Evolutionary conservation across 2,329 filamentous ascomycete genomes (phyloP).

Genomic region (Diaporthe sp.): DNA sequence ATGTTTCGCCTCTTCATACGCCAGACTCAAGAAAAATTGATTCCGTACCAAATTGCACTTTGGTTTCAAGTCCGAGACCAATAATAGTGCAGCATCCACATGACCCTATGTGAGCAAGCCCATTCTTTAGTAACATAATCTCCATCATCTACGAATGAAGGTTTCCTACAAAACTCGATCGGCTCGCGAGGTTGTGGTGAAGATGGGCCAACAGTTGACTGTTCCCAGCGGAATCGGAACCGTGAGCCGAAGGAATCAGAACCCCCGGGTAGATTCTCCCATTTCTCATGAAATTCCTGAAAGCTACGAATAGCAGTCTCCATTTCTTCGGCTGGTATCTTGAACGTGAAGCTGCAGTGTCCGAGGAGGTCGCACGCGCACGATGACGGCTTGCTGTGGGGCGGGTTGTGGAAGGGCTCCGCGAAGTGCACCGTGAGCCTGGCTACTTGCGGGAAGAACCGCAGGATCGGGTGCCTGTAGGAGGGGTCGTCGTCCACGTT

Average conservation of each 20-base stretch:
- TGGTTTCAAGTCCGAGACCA: neutral
- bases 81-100: neutral
- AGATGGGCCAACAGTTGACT: neutral
- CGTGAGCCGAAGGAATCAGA: too few relatives aligned
- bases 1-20: too few relatives aligned
- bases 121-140: neutral
- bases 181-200: neutral
- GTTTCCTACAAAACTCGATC: neutral
- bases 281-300: neutral
- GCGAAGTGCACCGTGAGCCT: constrained; percentile 4
- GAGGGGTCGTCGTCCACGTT: neutral
- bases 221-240: neutral
- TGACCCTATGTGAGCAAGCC: neutral
- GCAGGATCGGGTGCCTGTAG: neutral
- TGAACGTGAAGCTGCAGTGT: neutral
- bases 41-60: too few relatives aligned
- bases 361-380: neutral
- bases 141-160: neutral
- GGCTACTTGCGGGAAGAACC: neutral
- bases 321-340: neutral
- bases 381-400: neutral
- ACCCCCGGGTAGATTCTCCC: neutral
- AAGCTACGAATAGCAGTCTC: neutral
- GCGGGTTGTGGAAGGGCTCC: neutral
- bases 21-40: neutral